These are phyloP conservation scores for Pythium angustatum DNA, from an alignment of 352 stramenopile genomes.

Conservation along the genomic window DNA sequence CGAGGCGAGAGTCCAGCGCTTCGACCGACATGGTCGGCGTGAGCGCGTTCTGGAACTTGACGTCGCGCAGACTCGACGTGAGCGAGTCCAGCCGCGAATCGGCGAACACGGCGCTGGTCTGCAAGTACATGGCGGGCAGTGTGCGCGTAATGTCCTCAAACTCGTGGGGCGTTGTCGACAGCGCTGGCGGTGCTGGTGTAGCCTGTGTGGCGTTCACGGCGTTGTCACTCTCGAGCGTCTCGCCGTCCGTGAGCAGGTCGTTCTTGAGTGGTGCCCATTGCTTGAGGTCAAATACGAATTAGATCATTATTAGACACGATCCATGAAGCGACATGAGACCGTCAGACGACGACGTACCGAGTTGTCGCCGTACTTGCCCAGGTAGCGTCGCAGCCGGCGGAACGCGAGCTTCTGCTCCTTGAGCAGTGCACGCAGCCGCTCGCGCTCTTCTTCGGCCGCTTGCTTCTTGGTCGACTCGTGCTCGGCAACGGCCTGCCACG, in stretches of 20 bases:
- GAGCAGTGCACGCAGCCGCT: slow-evolving; percentile 19
- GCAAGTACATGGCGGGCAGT: slow-evolving; percentile 24
- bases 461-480: slow-evolving; percentile 17
- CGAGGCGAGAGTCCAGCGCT: slow-evolving; percentile 19
- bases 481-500: slow-evolving; percentile 22
- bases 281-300: background rate
- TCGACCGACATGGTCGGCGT: slow-evolving; percentile 23
- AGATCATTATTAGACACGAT: background rate
- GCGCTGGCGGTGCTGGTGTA: too few relatives aligned
- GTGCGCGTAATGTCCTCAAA: slow-evolving; percentile 13
- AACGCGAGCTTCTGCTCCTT: slow-evolving; percentile 27
- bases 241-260: background rate
- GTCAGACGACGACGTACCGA: slow-evolving; percentile 9
- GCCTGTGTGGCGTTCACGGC: background rate
- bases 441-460: slow-evolving; percentile 17
- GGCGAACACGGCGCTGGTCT: slow-evolving; percentile 18
- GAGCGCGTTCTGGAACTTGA: slow-evolving; percentile 17
- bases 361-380: slow-evolving; percentile 20
- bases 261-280: slow-evolving; percentile 14
- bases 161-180: background rate
- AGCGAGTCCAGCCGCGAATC: slow-evolving; percentile 10
- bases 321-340: background rate
- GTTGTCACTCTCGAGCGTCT: background rate
- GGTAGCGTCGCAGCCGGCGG: slow-evolving; percentile 19
- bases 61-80: slow-evolving; percentile 13